Conservation (phyloP, 805 yeast genomes). For the Wickerhamomyces bovis region DNA sequence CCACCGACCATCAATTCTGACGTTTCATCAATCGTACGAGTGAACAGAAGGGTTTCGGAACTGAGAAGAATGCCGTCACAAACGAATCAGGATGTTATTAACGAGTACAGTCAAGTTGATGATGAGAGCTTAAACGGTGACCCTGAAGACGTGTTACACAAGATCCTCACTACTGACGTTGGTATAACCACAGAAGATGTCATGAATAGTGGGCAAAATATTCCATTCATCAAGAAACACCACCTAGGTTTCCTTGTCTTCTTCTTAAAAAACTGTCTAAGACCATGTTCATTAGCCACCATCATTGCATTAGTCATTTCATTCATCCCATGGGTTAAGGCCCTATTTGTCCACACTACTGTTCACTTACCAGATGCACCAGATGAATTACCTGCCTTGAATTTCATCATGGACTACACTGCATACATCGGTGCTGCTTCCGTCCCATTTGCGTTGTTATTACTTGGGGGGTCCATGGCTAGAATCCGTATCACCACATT, state of each 20-base stretch:
- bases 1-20: background rate
- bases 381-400: slow-evolving; percentile 73
- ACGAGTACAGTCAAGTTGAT: slow-evolving; percentile 29
- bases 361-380: slow-evolving; percentile 66
- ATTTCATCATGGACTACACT: slow-evolving; percentile 75
- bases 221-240: slow-evolving; percentile 12
- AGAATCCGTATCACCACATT: slow-evolving; percentile 45
- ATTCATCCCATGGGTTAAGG: slow-evolving; percentile 78
- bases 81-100: slow-evolving; percentile 35
- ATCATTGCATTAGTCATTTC: slow-evolving; percentile 58
- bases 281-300: slow-evolving; percentile 72
- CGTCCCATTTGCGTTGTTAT: slow-evolving; percentile 74
- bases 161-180: slow-evolving; percentile 13
- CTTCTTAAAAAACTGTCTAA: slow-evolving; percentile 42
- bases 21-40: background rate
- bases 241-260: slow-evolving; percentile 28
- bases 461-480: slow-evolving; percentile 82
- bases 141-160: background rate
- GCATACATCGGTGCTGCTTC: slow-evolving; percentile 80
- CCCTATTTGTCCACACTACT: slow-evolving; percentile 49
- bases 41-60: slow-evolving; percentile 1
- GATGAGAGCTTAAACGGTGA: background rate
- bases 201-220: slow-evolving; percentile 6
- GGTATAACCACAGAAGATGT: slow-evolving; percentile 13
- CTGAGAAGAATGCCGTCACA: slow-evolving; percentile 30